Evolutionary conservation across 306 rosid species (phyloP).

Genomic region (Heteromeles arbutifolia): DNA sequence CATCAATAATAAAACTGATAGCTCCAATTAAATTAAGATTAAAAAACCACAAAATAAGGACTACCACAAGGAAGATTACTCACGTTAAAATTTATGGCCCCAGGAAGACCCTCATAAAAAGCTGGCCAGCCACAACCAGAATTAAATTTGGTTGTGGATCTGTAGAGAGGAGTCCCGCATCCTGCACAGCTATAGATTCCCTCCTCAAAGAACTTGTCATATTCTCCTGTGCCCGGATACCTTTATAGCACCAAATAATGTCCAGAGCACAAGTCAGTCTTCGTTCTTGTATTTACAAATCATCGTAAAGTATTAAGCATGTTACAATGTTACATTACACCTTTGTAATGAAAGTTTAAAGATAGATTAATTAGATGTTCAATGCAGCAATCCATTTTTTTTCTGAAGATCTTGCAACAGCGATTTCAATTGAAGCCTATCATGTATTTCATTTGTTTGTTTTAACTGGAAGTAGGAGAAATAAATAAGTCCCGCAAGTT

Average conservation of each 20-base stretch:
- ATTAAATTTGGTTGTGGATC: slow-evolving; percentile 55
- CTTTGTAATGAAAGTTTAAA: background rate
- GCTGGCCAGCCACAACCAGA: slow-evolving; percentile 91
- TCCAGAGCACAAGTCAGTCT: background rate
- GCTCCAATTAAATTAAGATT: background rate
- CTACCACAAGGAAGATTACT: slow-evolving; percentile 19
- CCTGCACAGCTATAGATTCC: slow-evolving; percentile 77
- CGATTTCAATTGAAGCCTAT: background rate
- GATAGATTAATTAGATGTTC: background rate
- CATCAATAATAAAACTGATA: background rate
- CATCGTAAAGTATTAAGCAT: background rate
- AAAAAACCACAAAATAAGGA: background rate
- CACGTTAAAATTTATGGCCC: slow-evolving; percentile 56
- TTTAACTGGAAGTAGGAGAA: background rate
- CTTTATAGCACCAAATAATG: slow-evolving; percentile 26
- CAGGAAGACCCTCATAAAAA: slow-evolving; percentile 73
- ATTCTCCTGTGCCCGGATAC: slow-evolving; percentile 67
- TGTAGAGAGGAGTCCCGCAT: slow-evolving; percentile 46
- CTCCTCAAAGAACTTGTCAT: slow-evolving; percentile 60
- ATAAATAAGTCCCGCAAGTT: background rate
- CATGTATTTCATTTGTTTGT: background rate
- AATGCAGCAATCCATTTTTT: background rate
- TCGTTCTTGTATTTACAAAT: background rate
- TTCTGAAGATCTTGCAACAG: background rate
- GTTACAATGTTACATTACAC: background rate